These are phyloP conservation scores for Conringia planisiliqua DNA, from an alignment of 345 rosid genomes.

Conservation along the genomic window DNA sequence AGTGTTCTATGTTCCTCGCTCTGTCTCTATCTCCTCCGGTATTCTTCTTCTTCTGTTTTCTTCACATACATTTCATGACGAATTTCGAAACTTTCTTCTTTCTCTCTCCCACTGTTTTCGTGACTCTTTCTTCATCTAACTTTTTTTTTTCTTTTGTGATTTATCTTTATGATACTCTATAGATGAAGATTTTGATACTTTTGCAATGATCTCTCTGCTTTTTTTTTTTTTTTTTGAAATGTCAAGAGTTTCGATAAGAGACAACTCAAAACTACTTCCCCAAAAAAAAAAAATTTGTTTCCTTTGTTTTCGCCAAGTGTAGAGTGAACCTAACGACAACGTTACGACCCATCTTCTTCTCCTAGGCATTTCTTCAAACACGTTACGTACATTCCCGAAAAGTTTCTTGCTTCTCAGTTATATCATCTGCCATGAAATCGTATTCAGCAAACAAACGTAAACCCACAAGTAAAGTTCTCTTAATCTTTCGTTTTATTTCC, in stretches of 20 bases:
- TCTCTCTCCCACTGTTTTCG: conserved; percentile 25
- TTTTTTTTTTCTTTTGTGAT: neutral
- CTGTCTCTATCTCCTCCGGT: conserved; percentile 29
- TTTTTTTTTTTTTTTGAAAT: neutral
- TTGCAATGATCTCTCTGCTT: neutral
- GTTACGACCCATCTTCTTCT: neutral
- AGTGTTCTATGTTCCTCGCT: neutral
- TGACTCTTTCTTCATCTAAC: neutral
- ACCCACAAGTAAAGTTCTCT: neutral
- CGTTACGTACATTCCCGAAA: conserved; percentile 22
- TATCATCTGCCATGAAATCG: neutral
- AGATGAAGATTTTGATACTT: neutral
- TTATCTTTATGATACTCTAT: neutral
- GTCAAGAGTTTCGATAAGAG: neutral
- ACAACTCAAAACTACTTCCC: neutral
- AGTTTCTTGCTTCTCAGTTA: neutral
- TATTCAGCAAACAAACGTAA: neutral
- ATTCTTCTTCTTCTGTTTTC: neutral
- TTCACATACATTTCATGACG: conserved; percentile 28
- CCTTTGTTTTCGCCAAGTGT: conserved; percentile 16
- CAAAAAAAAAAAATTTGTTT: neutral
- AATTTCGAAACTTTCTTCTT: conserved; percentile 22
- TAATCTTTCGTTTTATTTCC: neutral
- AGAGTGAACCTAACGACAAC: conserved; percentile 23
- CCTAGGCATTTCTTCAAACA: conserved; percentile 2